Evolutionary conservation across 768 basidiomycete species (phyloP).

Genomic region (Leccinellum rugosiceps): DNA sequence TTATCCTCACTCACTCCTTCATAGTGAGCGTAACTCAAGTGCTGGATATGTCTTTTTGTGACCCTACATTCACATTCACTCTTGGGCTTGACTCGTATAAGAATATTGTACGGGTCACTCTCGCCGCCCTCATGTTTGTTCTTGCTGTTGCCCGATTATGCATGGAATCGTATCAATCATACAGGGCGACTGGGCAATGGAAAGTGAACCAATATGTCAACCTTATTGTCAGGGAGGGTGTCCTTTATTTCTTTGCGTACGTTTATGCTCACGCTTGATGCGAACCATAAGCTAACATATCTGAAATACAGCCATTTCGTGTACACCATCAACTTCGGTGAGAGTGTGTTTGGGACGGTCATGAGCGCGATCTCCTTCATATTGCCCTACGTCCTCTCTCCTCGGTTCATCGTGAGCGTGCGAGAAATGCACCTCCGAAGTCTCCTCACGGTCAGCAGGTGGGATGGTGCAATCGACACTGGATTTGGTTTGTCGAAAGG

Average conservation of each 20-base stretch:
- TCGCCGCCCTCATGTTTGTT: slow-evolving; percentile 11
- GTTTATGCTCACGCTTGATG: background rate
- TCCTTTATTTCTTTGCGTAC: slow-evolving; percentile 19
- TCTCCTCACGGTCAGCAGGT: background rate
- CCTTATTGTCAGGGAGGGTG: slow-evolving; percentile 13
- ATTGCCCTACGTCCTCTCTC: slow-evolving; percentile 7
- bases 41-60: slow-evolving; percentile 17
- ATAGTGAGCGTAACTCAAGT: slow-evolving; percentile 11
- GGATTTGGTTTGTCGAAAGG: slow-evolving; percentile 13
- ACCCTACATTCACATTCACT: background rate
- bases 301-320: slow-evolving; percentile 12
- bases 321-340: slow-evolving; percentile 7
- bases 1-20: background rate
- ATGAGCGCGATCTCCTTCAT: background rate
- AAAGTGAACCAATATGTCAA: slow-evolving; percentile 10
- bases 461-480: slow-evolving; percentile 3
- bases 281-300: background rate
- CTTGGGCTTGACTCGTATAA: slow-evolving; percentile 9
- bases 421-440: slow-evolving; percentile 2
- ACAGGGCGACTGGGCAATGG: slow-evolving; percentile 8
- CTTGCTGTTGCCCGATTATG: slow-evolving; percentile 4
- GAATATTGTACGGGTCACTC: slow-evolving; percentile 5
- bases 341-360: background rate
- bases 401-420: slow-evolving; percentile 19
- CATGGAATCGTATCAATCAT: slow-evolving; percentile 8